phyloP scores from a whole-genome alignment of 2,329 filamentous ascomycete genomes.

The Fusarium cyanostomum region DNA sequence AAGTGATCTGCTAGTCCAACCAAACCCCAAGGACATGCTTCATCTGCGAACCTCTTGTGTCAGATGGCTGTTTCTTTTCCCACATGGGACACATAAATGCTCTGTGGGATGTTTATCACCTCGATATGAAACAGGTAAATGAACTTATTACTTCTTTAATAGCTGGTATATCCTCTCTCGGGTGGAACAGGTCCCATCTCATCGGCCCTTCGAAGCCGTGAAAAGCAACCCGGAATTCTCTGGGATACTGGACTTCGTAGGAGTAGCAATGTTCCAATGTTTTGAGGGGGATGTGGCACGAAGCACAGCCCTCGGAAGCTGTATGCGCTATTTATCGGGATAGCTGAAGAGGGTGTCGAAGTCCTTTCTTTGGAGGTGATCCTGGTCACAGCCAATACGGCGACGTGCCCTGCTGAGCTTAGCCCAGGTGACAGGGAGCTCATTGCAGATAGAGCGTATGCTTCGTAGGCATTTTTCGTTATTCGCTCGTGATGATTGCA shows the following conservation, averaged over 20 bases:
- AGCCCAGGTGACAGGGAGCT: too few species aligned
- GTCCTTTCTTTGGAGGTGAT: neutral
- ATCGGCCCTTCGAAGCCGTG: slow-evolving; percentile 11
- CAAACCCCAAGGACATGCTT: slow-evolving; percentile 1
- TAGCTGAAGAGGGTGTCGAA: neutral
- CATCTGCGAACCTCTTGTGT: neutral
- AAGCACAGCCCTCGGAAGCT: neutral
- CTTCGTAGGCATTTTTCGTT: too few species aligned
- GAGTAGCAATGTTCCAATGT: neutral
- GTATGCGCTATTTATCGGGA: neutral
- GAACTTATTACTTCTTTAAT: neutral
- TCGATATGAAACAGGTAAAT: neutral
- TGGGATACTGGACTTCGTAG: neutral
- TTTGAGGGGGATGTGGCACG: neutral
- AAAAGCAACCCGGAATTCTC: neutral
- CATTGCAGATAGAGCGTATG: too few species aligned
- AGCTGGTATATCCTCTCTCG: neutral
- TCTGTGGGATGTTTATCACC: neutral
- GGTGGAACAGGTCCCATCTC: slow-evolving; percentile 1
- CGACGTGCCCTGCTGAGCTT: neutral
- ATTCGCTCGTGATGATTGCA: too few species aligned
- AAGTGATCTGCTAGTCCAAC: neutral
- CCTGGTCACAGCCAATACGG: neutral
- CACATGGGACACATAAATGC: too few species aligned
- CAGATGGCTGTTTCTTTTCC: neutral